Conservation (phyloP, 192 early-diverging fungal species). For the Backusella macrospora region DNA sequence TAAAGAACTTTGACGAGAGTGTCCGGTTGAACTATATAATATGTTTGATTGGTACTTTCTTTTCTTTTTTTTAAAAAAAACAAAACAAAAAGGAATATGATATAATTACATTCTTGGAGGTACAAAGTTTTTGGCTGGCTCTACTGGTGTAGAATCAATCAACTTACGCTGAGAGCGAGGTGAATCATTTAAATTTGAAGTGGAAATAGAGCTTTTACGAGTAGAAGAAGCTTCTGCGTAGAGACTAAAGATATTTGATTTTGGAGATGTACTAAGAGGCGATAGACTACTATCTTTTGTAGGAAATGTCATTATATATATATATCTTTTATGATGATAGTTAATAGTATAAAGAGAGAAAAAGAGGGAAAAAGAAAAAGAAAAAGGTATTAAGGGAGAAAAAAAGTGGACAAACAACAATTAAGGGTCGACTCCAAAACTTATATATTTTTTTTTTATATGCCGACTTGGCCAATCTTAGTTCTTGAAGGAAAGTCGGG, state of each 20-base stretch:
- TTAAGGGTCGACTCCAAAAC: background rate
- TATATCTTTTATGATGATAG: background rate
- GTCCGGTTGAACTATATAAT: background rate
- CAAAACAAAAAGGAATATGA: background rate
- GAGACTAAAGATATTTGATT: conserved; percentile 17
- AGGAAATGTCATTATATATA: conserved; percentile 4
- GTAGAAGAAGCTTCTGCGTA: conserved; percentile 21
- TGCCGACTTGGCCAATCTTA: conserved; percentile 7
- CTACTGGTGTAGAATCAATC: conserved; percentile 8
- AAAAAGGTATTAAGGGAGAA: conserved; percentile 5
- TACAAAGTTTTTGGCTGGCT: conserved; percentile 12
- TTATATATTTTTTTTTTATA: background rate
- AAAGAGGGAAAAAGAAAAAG: background rate
- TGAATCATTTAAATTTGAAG: conserved; percentile 20
- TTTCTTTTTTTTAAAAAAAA: background rate
- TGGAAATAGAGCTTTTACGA: conserved; percentile 13
- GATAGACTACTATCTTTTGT: background rate
- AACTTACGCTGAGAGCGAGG: conserved; percentile 11
- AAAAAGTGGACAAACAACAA: background rate
- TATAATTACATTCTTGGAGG: conserved; percentile 18
- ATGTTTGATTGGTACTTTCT: too few relatives aligned
- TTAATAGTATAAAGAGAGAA: background rate
- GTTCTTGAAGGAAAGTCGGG: background rate
- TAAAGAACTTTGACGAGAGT: conserved; percentile 6
- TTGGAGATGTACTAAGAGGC: conserved; percentile 8